A percentile compares a stretch with the other conserved stretches of the same genome.
Evolutionary conservation across 2,329 filamentous ascomycete genomes (phyloP).

Genomic region (Calonectria crousiana): DNA sequence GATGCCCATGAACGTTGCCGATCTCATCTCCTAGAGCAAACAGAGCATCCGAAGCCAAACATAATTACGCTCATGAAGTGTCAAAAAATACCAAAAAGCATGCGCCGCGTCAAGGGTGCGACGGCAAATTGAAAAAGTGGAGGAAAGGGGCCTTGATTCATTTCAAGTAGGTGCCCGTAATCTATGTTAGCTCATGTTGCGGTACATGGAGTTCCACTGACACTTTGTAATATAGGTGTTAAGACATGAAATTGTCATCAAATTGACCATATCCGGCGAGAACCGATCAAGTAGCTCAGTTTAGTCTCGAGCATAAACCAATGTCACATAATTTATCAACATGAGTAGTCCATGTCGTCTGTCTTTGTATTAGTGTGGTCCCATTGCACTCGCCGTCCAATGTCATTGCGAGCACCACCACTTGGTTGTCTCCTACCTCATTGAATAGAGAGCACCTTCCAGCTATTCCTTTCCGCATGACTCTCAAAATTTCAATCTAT

Average conservation of each 20-base stretch:
- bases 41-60: neutral
- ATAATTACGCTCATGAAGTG: neutral
- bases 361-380: neutral
- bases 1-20: slow-evolving; percentile 96
- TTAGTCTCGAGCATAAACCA: slow-evolving; percentile 8
- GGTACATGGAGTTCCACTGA: neutral
- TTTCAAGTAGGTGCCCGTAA: slow-evolving; percentile 35
- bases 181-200: neutral
- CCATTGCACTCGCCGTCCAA: too few relatives aligned
- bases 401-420: neutral
- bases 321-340: slow-evolving; percentile 6
- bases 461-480: neutral
- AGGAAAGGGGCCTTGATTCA: slow-evolving; percentile 46
- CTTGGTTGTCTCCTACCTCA: neutral
- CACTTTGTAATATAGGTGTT: slow-evolving; percentile 4
- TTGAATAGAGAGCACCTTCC: neutral
- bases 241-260: slow-evolving; percentile 8
- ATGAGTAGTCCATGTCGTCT: neutral
- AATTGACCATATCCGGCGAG: neutral
- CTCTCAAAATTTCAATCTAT: neutral
- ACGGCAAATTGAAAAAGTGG: slow-evolving; percentile 35
- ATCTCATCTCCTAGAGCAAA: slow-evolving; percentile 62
- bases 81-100: neutral
- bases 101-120: slow-evolving; percentile 33
- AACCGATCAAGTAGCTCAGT: neutral